These are phyloP conservation scores for Tolypocladium inflatum DNA, from an alignment of 2,329 filamentous ascomycete species.

Conservation along the genomic window DNA sequence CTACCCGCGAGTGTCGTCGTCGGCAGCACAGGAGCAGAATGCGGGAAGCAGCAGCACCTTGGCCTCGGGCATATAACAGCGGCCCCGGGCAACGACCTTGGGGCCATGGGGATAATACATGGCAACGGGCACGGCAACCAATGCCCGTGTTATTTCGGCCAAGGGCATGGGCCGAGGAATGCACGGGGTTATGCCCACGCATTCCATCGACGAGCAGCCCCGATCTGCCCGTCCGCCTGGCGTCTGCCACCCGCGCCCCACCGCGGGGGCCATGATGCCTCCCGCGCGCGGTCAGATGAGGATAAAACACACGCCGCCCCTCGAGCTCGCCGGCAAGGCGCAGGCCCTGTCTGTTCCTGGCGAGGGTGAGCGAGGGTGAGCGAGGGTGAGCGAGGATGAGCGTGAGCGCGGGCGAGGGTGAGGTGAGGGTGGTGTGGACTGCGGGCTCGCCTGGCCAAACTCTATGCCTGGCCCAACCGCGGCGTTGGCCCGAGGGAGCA, in stretches of 20 bases:
- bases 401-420: not conserved
- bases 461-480: not conserved
- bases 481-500: not conserved
- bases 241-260: not conserved
- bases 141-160: conserved; percentile 1
- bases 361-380: not conserved
- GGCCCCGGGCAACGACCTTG: not conserved
- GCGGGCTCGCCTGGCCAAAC: not conserved
- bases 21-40: not conserved
- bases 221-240: not conserved
- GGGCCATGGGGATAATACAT: not conserved
- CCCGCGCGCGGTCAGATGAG: not conserved
- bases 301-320: not conserved
- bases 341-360: not conserved
- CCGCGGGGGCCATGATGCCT: not conserved
- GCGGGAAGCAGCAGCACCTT: not conserved
- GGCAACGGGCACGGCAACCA: conserved; percentile 2
- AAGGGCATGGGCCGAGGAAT: conserved; percentile 2
- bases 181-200: conserved; percentile 1
- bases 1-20: not conserved
- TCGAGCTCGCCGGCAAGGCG: not conserved
- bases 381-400: too few relatives aligned
- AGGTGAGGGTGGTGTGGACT: not conserved
- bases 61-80: conserved; percentile 1
- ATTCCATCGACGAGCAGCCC: conserved; percentile 3